Base-by-base conservation (phyloP, 192 early-diverging fungal species). In the Radiomyces spectabilis region DNA sequence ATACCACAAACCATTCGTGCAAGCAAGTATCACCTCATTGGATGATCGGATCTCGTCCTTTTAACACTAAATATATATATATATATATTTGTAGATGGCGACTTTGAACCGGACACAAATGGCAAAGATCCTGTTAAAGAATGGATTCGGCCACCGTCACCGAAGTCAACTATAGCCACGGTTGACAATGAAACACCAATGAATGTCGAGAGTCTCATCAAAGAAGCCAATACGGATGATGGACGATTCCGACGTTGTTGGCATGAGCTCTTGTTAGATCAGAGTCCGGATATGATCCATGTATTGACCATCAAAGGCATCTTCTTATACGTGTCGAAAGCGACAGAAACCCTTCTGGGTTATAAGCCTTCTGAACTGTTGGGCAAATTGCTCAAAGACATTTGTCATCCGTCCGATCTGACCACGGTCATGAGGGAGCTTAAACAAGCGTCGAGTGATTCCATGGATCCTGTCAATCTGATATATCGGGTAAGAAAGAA, bases 351-450 rank as follows among this genome's bases (percentile, higher is more conserved):
- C 16, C 25, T 83, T n/a, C 63, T 85, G 9, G 84, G 76, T 50
- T 85, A 75, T 51, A 63, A 71, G 25, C 47, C 68, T 5, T 44
- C 66, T 1, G 84, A 85, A 30, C 37, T 87, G n/a, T 44, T 83
- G n/a, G 84, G 83, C 15, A 73, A 63, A 22, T 64, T 64, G 9
- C 41, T 87, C 12, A 68, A 74, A 38, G 69, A 76, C 18, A 77
- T 83, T 51, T 69, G 81, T 16, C 85, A 87, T 51, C 83, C 83
- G 8, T 76, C 75, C 5, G 85, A 87, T 53, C 63, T 81, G 32
- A 72, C 83, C 2, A 61, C 77, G n/a, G 84, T 83, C 16, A 79
- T 87, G 75, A 68, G 83, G 9, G 83, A 87, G 55, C 41, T 87
- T 7, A 77, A 85, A 37, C 71, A 68, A 21, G 55, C 70, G 1